Conservation (phyloP, 768 basidiomycete genomes). For the Tephrocybe sp. region DNA sequence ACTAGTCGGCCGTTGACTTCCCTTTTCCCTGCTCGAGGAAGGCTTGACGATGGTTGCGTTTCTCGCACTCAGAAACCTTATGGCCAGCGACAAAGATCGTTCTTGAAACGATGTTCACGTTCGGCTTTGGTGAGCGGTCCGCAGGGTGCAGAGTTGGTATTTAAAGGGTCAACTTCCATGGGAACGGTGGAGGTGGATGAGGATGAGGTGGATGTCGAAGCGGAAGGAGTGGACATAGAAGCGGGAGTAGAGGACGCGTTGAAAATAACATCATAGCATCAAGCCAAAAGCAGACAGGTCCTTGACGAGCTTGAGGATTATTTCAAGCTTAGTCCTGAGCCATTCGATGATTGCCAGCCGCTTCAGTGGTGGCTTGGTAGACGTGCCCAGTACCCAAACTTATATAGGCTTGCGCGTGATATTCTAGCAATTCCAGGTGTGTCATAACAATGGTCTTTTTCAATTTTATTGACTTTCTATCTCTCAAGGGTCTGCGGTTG, state of each 20-base stretch:
- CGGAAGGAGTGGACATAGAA: too few species aligned
- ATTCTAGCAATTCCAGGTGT: constrained; percentile 3
- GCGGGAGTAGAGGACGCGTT: too few species aligned
- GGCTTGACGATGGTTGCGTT: not conserved
- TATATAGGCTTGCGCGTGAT: constrained; percentile 4
- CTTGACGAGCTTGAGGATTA: constrained; percentile 23
- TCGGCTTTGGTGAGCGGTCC: constrained; percentile 25
- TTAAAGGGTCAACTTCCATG: constrained; percentile 29
- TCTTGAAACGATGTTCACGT: constrained; percentile 17
- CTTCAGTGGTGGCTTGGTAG: constrained; percentile 26
- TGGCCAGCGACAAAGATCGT: constrained; percentile 30
- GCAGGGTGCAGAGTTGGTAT: constrained; percentile 10
- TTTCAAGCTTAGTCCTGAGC: constrained; percentile 20
- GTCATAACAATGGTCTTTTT: not conserved
- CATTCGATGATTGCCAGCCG: constrained; percentile 24
- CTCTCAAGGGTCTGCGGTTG: constrained; percentile 1
- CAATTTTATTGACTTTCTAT: not conserved
- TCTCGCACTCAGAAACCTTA: constrained; percentile 21
- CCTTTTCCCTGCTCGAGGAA: constrained; percentile 29
- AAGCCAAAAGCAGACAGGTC: not conserved
- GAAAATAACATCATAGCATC: too few species aligned
- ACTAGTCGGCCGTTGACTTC: constrained; percentile 22
- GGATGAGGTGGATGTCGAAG: too few species aligned
- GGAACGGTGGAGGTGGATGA: too few species aligned
- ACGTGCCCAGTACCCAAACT: constrained; percentile 1